Base-by-base conservation (phyloP, 225 moss, liverwort and hornwort species). In the Physcomitrellopsis africana region DNA sequence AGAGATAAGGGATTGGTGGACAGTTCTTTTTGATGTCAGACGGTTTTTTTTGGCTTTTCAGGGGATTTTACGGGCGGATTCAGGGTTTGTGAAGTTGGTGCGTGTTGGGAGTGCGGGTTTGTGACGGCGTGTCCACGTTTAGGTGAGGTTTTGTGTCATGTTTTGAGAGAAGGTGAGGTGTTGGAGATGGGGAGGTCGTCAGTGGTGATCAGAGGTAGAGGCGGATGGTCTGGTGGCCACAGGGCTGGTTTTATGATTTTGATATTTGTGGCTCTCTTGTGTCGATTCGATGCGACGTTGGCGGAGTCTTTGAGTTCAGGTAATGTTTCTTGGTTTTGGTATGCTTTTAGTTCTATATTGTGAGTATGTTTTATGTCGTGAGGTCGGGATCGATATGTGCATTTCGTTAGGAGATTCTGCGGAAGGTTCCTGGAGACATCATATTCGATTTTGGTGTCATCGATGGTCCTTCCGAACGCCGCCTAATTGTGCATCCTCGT, bases 261-360 rank as follows among this genome's bases (percentile, higher is more conserved):
- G 5, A 37, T 79, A 53, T 70, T 71, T 23, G 17, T 61, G 70
- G 52, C 75, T 24, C 6, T 82, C 20, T 54, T 70, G 41, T 51
- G 53, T 19, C 74, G 78, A 47, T 78, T 74, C 7, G 70, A 66
- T 70, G 78, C 75, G 16, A 63, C 20, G 47, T 46, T 47, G 12
- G 32, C 63, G 64, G 60, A 24, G 23, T 29, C 27, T 61, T 18
- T 1, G 60, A 73, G 10, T 49, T 19, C 73, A 77, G 69, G 77
- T 77, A 77, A 61, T 43, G 48, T 14, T 42, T 69, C 64, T 19
- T 27, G 24, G 2, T 48, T 22, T 0, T 11, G n/a, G 26, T 41
- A 74, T 3, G 5, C 9, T 59, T 51, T 9, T n/a, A 45, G 23
- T 18, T 29, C 37, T 29, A 8, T 37, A 16, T 19, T 52, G 1